Evolutionary conservation across 495 filamentous ascomycete species (phyloP).

Genomic region (Collariella sp.): DNA sequence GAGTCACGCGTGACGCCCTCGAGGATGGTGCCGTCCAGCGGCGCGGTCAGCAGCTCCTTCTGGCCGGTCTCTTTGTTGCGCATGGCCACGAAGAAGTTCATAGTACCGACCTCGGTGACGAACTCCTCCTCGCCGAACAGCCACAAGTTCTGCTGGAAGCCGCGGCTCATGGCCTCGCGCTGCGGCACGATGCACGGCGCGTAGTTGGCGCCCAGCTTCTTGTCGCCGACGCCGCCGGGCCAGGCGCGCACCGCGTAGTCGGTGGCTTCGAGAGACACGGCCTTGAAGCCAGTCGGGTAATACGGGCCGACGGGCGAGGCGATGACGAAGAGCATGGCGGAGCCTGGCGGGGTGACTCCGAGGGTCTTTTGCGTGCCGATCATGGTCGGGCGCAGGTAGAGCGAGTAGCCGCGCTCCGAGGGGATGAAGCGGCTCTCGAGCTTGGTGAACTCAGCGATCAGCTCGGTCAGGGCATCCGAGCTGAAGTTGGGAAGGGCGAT

Average conservation of each 20-base stretch:
- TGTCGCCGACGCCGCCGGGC: conserved; percentile 94
- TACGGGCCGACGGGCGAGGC: conserved; percentile 95
- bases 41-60: conserved; percentile 85
- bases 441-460: conserved; percentile 70
- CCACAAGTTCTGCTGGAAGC: conserved; percentile 98
- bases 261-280: conserved; percentile 85
- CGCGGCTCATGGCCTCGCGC: conserved; percentile 74
- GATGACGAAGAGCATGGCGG: conserved; percentile 86
- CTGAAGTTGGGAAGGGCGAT: conserved; percentile 87
- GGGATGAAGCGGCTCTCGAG: conserved; percentile 87
- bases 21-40: conserved; percentile 93
- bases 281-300: conserved; percentile 97
- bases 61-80: conserved; percentile 73
- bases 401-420: conserved; percentile 70
- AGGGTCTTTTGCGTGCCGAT: conserved; percentile 93
- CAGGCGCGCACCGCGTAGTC: conserved; percentile 93
- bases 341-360: conserved; percentile 83
- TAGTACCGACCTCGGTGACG: conserved; percentile 93
- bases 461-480: conserved; percentile 57
- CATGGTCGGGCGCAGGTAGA: conserved; percentile 93
- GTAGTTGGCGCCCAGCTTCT: conserved; percentile 97
- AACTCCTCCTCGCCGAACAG: conserved; percentile 89
- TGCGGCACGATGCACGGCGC: conserved; percentile 93
- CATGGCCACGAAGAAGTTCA: conserved; percentile 90
- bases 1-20: conserved; percentile 90